Conservation (phyloP, 495 filamentous ascomycete genomes). For the Melanomma pulvis-pyrius region DNA sequence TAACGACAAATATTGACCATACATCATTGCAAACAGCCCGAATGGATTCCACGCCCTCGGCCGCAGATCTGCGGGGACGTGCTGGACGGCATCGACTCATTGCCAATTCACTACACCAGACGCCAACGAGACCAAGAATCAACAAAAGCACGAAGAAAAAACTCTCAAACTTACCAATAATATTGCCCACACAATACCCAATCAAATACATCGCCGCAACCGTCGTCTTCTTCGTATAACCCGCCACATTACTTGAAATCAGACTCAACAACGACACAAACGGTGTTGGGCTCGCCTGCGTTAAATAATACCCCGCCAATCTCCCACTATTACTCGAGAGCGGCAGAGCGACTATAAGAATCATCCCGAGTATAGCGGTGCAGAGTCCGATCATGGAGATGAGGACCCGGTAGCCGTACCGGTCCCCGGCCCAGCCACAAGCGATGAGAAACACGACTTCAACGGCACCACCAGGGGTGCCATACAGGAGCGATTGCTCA, state of each 20-base stretch:
- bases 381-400: constrained; percentile 49
- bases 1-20: too few relatives aligned
- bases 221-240: constrained; percentile 77
- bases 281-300: constrained; percentile 58
- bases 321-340: constrained; percentile 60
- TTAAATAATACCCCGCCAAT: constrained; percentile 67
- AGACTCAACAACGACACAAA: constrained; percentile 62
- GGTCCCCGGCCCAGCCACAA: constrained; percentile 64
- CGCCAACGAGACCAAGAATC: too few relatives aligned
- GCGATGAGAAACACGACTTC: constrained; percentile 64
- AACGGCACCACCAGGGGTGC: constrained; percentile 66
- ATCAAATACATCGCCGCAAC: constrained; percentile 69
- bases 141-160: too few relatives aligned
- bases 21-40: too few relatives aligned
- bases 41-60: too few relatives aligned
- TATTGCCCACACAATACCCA: constrained; percentile 64
- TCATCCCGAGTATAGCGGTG: constrained; percentile 58
- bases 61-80: too few relatives aligned
- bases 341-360: constrained; percentile 68
- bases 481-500: constrained; percentile 66
- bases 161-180: constrained; percentile 48
- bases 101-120: too few relatives aligned
- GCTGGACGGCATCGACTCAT: too few relatives aligned
- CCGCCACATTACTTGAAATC: constrained; percentile 67
- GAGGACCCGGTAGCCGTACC: constrained; percentile 58